Conservation (phyloP, 108 stramenopile genomes). For the Cylindrotheca closterium region DNA sequence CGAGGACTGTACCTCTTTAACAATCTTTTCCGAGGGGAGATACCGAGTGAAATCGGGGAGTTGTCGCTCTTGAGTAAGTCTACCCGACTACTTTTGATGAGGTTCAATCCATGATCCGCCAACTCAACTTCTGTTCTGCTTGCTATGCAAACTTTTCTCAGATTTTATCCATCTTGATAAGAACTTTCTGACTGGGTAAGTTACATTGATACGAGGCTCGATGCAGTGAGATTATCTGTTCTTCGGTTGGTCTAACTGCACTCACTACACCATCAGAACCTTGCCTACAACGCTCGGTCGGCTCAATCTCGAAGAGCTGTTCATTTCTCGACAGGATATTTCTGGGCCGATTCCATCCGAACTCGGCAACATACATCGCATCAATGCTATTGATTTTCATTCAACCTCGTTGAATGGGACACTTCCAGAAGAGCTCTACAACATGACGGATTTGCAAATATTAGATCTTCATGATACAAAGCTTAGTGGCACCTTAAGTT, state of each 20-base stretch:
- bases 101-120: too few relatives aligned
- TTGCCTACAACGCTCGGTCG: conserved; percentile 62
- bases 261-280: too few relatives aligned
- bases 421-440: conserved; percentile 30
- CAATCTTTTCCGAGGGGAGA: conserved; percentile 39
- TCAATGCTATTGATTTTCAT: conserved; percentile 13
- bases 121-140: too few relatives aligned
- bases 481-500: conserved; percentile 29
- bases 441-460: conserved; percentile 10
- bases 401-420: conserved; percentile 18
- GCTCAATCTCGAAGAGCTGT: conserved; percentile 27
- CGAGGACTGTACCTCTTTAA: conserved; percentile 33
- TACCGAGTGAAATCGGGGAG: conserved; percentile 27
- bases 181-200: too few relatives aligned
- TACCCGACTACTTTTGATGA: too few relatives aligned
- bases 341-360: conserved; percentile 28
- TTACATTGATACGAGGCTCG: too few relatives aligned
- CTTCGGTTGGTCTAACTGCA: too few relatives aligned
- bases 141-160: too few relatives aligned
- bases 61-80: conserved; percentile 30
- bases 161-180: too few relatives aligned
- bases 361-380: conserved; percentile 20
- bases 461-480: conserved; percentile 19
- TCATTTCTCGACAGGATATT: conserved; percentile 18
- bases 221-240: too few relatives aligned